phyloP scores from a whole-genome alignment of 2,329 filamentous ascomycete species.

The Clonostachys sp. region DNA sequence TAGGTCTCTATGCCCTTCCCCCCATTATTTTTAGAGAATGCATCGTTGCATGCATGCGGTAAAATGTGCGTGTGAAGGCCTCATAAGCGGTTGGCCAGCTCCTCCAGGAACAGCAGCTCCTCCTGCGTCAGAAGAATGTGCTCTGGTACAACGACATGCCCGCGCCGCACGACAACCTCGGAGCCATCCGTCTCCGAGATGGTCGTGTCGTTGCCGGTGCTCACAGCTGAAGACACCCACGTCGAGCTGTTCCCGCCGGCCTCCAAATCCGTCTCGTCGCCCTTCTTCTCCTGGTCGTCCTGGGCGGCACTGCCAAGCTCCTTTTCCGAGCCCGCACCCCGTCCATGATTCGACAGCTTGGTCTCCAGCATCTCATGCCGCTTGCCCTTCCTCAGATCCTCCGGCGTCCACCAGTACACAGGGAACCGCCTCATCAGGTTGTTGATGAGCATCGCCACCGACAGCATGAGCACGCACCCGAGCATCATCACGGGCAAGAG shows the following conservation, averaged over 20 bases:
- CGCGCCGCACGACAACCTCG: slow-evolving; percentile 27
- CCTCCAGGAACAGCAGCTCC: slow-evolving; percentile 26
- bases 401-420: slow-evolving; percentile 64
- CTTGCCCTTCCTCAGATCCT: slow-evolving; percentile 11
- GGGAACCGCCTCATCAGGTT: slow-evolving; percentile 66
- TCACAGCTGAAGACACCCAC: background rate
- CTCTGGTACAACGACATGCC: slow-evolving; percentile 24
- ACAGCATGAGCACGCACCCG: slow-evolving; percentile 56
- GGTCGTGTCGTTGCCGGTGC: background rate
- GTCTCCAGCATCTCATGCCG: background rate
- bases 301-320: background rate
- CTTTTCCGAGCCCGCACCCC: background rate
- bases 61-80: background rate
- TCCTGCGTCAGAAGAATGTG: slow-evolving; percentile 29
- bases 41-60: background rate
- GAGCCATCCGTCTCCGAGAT: slow-evolving; percentile 2
- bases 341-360: too few relatives aligned
- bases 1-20: background rate
- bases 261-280: background rate
- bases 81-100: slow-evolving; percentile 24
- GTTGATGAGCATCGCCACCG: slow-evolving; percentile 59
- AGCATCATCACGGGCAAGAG: slow-evolving; percentile 60
- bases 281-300: slow-evolving; percentile 3
- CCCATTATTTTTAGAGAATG: background rate
- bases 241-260: slow-evolving; percentile 6